phyloP scores from a whole-genome alignment of 108 stramenopile genomes.

The Pseudonitzschia pungens region DNA sequence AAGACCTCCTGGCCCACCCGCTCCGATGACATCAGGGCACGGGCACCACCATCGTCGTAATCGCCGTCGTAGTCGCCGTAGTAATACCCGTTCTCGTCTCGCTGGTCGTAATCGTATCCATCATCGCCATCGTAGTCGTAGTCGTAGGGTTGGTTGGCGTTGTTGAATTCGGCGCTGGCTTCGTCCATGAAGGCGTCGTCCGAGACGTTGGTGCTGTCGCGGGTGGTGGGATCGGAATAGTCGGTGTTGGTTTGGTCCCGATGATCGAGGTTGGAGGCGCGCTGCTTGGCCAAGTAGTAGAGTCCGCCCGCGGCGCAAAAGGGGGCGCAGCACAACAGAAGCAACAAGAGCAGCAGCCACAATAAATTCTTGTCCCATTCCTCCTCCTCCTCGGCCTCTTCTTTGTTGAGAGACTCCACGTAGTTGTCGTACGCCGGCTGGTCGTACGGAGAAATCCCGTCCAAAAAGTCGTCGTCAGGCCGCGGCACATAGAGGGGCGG shows the following conservation, averaged over 20 bases:
- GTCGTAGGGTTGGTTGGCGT: background rate
- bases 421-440: conserved; percentile 9
- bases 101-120: background rate
- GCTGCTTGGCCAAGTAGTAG: background rate
- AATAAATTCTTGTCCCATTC: conserved; percentile 1
- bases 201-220: too few relatives aligned
- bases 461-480: conserved; percentile 41
- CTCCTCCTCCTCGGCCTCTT: background rate
- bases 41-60: background rate
- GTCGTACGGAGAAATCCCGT: conserved; percentile 11
- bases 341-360: background rate
- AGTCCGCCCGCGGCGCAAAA: background rate
- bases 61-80: background rate
- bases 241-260: background rate
- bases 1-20: background rate
- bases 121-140: background rate
- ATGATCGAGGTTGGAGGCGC: background rate
- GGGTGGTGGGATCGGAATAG: too few relatives aligned
- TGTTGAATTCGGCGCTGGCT: background rate
- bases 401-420: background rate
- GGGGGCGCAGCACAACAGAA: background rate
- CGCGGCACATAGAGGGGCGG: conserved; percentile 21
- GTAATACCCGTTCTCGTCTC: too few relatives aligned
- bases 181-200: background rate
- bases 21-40: too few relatives aligned